Evolutionary conservation across 2,329 filamentous ascomycete genomes (phyloP).

Genomic region (Hymenoscyphus scutula): DNA sequence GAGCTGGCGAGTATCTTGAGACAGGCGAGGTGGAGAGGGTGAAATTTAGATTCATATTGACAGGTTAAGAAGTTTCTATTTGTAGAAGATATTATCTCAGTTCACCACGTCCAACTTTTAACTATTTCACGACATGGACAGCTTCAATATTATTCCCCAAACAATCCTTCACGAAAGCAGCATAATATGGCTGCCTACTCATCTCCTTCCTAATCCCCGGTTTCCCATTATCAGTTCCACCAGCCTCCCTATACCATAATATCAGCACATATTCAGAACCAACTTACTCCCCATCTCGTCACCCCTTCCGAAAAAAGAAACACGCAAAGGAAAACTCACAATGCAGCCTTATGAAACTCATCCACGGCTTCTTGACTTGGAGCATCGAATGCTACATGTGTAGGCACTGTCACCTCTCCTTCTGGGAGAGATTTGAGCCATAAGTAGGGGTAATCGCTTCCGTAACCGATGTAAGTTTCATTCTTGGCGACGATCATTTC

Average conservation of each 20-base stretch:
- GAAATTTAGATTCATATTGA: background rate
- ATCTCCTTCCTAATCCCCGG: constrained; percentile 23
- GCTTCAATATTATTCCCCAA: constrained; percentile 28
- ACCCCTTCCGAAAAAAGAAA: background rate
- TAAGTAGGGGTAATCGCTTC: constrained; percentile 23
- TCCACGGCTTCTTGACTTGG: constrained; percentile 16
- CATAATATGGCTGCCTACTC: constrained; percentile 23
- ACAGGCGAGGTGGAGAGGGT: background rate
- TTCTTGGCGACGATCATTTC: constrained; percentile 17
- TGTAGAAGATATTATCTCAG: background rate
- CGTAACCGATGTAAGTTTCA: constrained; percentile 18
- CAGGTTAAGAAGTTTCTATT: background rate
- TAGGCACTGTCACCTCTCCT: constrained; percentile 12
- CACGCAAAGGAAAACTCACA: constrained; percentile 15
- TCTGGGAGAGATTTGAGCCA: constrained; percentile 18
- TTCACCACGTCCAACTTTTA: too few relatives aligned
- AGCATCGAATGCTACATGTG: constrained; percentile 24
- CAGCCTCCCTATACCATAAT: constrained; percentile 16
- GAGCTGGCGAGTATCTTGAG: background rate
- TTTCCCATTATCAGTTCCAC: constrained; percentile 21
- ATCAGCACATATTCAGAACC: background rate
- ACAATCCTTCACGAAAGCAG: constrained; percentile 19
- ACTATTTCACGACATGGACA: constrained; percentile 22
- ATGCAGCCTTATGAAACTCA: constrained; percentile 17
- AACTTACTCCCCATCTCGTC: background rate